phyloP scores from a whole-genome alignment of 768 basidiomycete genomes.

The Mrakia gelida region DNA sequence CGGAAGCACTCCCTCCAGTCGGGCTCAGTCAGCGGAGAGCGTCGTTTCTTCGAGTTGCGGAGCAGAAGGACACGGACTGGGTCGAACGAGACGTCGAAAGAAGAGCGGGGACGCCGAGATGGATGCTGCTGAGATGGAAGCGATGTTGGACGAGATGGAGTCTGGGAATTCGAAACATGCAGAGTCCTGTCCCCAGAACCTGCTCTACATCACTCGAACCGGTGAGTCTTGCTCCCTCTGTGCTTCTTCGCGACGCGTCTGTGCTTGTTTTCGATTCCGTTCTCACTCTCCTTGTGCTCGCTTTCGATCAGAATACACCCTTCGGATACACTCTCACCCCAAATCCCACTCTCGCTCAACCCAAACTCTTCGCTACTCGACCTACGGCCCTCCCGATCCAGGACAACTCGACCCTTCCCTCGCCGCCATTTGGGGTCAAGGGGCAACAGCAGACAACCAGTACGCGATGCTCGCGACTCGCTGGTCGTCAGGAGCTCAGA shows the following conservation, averaged over 20 bases:
- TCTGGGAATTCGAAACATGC: constrained; percentile 46
- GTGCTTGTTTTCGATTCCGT: too few species aligned
- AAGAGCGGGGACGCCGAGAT: neutral
- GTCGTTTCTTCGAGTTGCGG: constrained; percentile 11
- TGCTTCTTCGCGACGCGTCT: neutral
- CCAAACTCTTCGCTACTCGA: constrained; percentile 80
- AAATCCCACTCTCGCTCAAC: constrained; percentile 51
- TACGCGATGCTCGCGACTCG: constrained; percentile 18
- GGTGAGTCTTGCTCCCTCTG: constrained; percentile 48
- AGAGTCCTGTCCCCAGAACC: constrained; percentile 33
- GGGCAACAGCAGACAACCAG: neutral
- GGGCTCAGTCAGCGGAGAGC: constrained; percentile 33
- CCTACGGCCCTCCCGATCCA: constrained; percentile 63
- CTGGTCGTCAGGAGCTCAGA: neutral
- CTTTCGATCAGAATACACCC: constrained; percentile 68
- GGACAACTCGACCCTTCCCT: constrained; percentile 9
- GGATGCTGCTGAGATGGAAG: constrained; percentile 30
- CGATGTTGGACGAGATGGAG: constrained; percentile 57
- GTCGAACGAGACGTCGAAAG: constrained; percentile 33
- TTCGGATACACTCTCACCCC: constrained; percentile 67
- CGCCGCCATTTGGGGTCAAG: constrained; percentile 1
- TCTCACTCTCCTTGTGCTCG: neutral
- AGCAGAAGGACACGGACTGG: constrained; percentile 31
- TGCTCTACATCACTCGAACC: constrained; percentile 64
- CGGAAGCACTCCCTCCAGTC: constrained; percentile 30